phyloP scores from a whole-genome alignment of 2,329 filamentous ascomycete genomes.

The Nothopassalora personata region DNA sequence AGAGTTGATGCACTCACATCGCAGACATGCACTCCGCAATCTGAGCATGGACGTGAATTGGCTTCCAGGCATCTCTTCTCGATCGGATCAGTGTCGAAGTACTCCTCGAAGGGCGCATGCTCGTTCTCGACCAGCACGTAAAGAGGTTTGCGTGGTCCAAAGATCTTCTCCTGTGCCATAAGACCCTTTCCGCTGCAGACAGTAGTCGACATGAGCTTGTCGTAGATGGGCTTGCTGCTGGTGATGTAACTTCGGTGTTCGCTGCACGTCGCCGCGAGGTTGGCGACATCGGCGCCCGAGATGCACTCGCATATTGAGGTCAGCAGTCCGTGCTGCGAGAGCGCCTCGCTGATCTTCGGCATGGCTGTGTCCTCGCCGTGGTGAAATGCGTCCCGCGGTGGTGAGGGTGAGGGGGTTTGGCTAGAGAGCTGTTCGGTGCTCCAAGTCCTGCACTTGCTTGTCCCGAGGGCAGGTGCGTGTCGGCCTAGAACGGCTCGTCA shows the following conservation, averaged over 20 bases:
- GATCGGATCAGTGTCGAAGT: no score
- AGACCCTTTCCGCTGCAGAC: no score
- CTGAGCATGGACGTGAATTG: not conserved
- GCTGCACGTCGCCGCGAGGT: not conserved
- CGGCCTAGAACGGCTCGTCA: not conserved
- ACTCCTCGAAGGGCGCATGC: no score
- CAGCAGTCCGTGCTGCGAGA: slow-evolving; percentile 1
- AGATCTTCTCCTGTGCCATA: no score
- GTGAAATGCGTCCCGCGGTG: not conserved
- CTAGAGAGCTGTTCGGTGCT: not conserved
- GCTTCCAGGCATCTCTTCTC: not conserved
- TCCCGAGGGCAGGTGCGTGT: not conserved
- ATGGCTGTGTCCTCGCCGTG: not conserved
- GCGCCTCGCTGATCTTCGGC: not conserved
- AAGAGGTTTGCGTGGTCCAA: no score
- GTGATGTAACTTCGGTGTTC: not conserved
- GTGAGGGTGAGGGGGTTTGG: not conserved
- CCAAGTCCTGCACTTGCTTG: not conserved
- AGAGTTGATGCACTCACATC: no score
- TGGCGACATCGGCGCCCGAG: slow-evolving; percentile 1
- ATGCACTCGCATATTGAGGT: not conserved
- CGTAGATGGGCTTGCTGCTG: no score
- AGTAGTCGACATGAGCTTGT: no score
- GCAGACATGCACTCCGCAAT: not conserved
- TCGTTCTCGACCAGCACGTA: no score